A percentile compares a stretch with the other conserved stretches of the same genome.
These are phyloP conservation scores for Ophiosphaerella herpotricha DNA, from an alignment of 2,329 filamentous ascomycete species.

Conservation along the genomic window DNA sequence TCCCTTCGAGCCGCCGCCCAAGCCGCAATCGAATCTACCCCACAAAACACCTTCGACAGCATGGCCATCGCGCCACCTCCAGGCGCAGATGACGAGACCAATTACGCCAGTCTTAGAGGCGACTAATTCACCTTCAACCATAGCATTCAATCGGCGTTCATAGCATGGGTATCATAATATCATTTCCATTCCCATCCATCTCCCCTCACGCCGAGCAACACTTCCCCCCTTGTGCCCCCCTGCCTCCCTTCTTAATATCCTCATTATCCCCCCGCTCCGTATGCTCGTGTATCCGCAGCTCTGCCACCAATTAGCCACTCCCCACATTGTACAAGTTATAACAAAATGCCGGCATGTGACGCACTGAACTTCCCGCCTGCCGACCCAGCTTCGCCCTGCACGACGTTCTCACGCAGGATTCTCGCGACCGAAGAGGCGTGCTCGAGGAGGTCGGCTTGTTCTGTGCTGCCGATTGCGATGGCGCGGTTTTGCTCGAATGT, in stretches of 20 bases:
- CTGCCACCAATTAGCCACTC: constrained; percentile 51
- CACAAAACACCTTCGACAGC: constrained; percentile 49
- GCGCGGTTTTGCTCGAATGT: constrained; percentile 72
- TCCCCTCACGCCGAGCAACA: constrained; percentile 43
- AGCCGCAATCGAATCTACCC: constrained; percentile 49
- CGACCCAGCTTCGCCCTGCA: constrained; percentile 70
- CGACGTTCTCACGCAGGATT: constrained; percentile 81
- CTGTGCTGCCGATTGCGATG: constrained; percentile 62
- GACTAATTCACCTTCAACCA: constrained; percentile 59
- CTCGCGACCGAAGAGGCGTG: constrained; percentile 83
- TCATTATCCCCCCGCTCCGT: constrained; percentile 95
- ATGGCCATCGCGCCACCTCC: constrained; percentile 74
- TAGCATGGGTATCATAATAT: constrained; percentile 27
- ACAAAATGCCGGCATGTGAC: constrained; percentile 35
- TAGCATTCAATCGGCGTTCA: constrained; percentile 35
- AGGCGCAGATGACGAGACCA: constrained; percentile 74
- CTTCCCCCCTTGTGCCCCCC: constrained; percentile 45
- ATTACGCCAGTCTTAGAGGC: constrained; percentile 84
- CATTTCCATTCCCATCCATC: constrained; percentile 26
- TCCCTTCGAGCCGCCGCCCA: constrained; percentile 36
- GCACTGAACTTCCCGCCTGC: constrained; percentile 65
- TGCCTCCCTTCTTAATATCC: constrained; percentile 70
- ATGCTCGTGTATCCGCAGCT: constrained; percentile 84
- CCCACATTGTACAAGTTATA: not conserved
- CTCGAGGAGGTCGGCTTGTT: constrained; percentile 67